These are phyloP conservation scores for Tuber umbilicatum DNA, from an alignment of 495 filamentous ascomycete species.

Conservation along the genomic window DNA sequence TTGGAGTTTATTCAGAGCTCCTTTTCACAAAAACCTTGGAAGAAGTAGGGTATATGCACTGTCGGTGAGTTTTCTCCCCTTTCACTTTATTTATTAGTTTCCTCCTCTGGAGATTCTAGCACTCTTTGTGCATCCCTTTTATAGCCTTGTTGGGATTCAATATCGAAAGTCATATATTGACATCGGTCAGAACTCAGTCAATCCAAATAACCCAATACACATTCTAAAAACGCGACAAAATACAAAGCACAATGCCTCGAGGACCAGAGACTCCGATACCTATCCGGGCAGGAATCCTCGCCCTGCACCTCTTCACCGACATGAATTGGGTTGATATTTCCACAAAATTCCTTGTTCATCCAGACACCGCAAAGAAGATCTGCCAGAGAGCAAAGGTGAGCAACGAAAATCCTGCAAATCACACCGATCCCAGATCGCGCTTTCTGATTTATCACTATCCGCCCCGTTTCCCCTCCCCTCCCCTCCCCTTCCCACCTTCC, in stretches of 20 bases:
- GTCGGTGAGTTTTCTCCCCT: neutral
- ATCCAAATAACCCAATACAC: neutral
- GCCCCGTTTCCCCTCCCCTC: neutral
- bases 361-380: conserved; percentile 36
- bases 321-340: conserved; percentile 39
- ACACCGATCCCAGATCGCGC: neutral
- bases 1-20: neutral
- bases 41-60: neutral
- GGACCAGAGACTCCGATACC: conserved; percentile 33
- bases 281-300: conserved; percentile 31
- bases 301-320: conserved; percentile 36
- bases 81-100: neutral
- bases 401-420: neutral
- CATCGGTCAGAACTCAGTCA: neutral
- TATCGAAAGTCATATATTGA: neutral
- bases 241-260: conserved; percentile 26
- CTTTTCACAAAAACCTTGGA: neutral
- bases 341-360: conserved; percentile 23
- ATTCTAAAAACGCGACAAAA: conserved; percentile 7
- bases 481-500: neutral
- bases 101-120: neutral
- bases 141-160: neutral
- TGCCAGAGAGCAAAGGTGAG: conserved; percentile 33
- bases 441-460: neutral
- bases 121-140: neutral